Percentiles rank a stretch among this genome's conserved stretches.
Evolutionary conservation across 2,329 filamentous ascomycete species (phyloP).

Genomic region (Lasiodiplodia citricola): DNA sequence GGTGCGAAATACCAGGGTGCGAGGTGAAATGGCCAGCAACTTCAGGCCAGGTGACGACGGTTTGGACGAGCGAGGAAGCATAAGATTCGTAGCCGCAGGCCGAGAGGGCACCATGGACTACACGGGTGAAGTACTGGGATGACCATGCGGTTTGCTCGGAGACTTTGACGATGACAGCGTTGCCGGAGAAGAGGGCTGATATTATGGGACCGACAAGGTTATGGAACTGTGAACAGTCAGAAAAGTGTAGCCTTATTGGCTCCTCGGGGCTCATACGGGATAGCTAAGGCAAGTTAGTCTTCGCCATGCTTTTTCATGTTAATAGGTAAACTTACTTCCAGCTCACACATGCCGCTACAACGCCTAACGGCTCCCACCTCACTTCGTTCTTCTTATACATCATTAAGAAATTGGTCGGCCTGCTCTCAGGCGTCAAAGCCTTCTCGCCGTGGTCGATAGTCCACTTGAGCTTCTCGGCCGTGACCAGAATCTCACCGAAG

Average conservation of each 20-base stretch:
- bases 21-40: constrained; percentile 82
- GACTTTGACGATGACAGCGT: constrained; percentile 89
- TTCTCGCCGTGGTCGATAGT: constrained; percentile 88
- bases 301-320: background rate
- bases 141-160: constrained; percentile 97
- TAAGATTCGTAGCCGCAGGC: constrained; percentile 82
- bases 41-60: constrained; percentile 84
- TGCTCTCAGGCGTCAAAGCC: constrained; percentile 71
- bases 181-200: constrained; percentile 87
- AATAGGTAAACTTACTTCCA: constrained; percentile 75
- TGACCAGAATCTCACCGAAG: constrained; percentile 93
- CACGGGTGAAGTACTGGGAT: constrained; percentile 77
- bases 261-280: constrained; percentile 42
- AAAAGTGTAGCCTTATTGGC: background rate
- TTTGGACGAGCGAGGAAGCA: constrained; percentile 80
- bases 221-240: constrained; percentile 70
- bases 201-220: constrained; percentile 93
- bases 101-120: constrained; percentile 77
- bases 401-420: constrained; percentile 92
- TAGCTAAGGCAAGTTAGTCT: constrained; percentile 42
- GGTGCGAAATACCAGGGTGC: constrained; percentile 81
- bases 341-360: constrained; percentile 89
- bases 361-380: constrained; percentile 87
- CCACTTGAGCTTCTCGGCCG: constrained; percentile 92
- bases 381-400: constrained; percentile 93